Evolutionary conservation across 108 stramenopile species (phyloP).

Genomic region (Bacterosira constricta): DNA sequence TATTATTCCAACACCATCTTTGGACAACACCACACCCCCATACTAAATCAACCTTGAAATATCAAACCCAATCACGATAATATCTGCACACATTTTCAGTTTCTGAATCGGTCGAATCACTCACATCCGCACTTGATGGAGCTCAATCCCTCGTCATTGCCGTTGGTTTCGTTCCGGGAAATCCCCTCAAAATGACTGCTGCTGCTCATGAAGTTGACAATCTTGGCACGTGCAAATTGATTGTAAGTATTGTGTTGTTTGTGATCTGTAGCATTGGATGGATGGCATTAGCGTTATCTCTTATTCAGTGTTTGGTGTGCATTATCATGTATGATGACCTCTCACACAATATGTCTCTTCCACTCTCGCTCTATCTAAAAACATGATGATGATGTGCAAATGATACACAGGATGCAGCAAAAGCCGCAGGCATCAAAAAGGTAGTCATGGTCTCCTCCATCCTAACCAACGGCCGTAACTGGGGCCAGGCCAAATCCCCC

Average conservation of each 20-base stretch:
- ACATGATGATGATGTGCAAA: neutral
- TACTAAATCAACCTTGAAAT: too few relatives aligned
- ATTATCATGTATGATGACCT: neutral
- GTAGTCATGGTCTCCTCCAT: constrained; percentile 82
- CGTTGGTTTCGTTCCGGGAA: constrained; percentile 77
- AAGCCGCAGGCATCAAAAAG: constrained; percentile 73
- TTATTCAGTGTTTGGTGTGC: neutral
- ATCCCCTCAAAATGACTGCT: constrained; percentile 76
- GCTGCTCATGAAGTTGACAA: constrained; percentile 86
- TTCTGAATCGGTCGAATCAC: constrained; percentile 51
- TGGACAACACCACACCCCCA: too few relatives aligned
- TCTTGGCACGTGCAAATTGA: constrained; percentile 72
- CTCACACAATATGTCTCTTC: neutral
- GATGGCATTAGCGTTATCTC: neutral
- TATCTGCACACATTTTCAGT: constrained; percentile 31
- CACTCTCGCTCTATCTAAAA: neutral
- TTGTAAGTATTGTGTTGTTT: constrained; percentile 17
- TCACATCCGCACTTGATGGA: constrained; percentile 55
- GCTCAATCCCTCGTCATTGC: constrained; percentile 78
- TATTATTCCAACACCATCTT: too few relatives aligned
- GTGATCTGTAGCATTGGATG: neutral
- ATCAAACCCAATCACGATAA: too few relatives aligned
- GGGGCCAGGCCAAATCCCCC: constrained; percentile 85
- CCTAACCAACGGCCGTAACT: constrained; percentile 72
- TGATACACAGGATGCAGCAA: constrained; percentile 62